Evolutionary conservation across 1,284 basidiomycete species (phyloP).

Genomic region (Rhodotorula sp.): DNA sequence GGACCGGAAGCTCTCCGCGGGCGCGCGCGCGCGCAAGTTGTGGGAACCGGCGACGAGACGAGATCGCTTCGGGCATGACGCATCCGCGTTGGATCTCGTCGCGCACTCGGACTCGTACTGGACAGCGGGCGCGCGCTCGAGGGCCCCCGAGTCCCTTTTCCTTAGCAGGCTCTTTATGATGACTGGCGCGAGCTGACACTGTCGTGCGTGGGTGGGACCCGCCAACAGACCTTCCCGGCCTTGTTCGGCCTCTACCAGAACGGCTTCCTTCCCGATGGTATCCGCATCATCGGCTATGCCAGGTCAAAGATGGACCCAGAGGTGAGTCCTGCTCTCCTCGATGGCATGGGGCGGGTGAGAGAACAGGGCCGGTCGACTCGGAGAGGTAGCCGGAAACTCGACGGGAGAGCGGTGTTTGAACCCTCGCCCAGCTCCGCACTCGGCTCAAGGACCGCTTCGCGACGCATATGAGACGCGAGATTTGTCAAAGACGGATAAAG

Average conservation of each 20-base stretch:
- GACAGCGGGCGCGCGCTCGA: too few species aligned
- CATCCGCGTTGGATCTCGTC: neutral
- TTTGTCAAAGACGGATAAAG: neutral
- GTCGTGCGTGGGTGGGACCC: neutral
- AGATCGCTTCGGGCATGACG: neutral
- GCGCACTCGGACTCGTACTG: too few species aligned
- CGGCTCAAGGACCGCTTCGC: too few species aligned
- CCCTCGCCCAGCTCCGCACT: too few species aligned
- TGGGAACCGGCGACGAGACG: too few species aligned
- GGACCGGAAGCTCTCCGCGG: neutral
- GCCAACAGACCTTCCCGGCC: slow-evolving; percentile 79
- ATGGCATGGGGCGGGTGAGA: too few species aligned
- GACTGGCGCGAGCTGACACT: neutral
- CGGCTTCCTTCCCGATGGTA: slow-evolving; percentile 74
- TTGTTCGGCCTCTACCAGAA: slow-evolving; percentile 82
- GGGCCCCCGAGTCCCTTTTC: too few species aligned
- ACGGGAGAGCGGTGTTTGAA: neutral
- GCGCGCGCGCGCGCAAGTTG: too few species aligned
- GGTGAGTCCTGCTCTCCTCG: slow-evolving; percentile 18
- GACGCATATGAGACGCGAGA: too few species aligned
- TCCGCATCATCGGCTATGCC: slow-evolving; percentile 90
- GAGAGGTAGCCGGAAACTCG: neutral
- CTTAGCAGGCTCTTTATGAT: too few species aligned
- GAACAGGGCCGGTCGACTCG: neutral
- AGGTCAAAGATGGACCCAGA: slow-evolving; percentile 87